These are phyloP conservation scores for Parachaetomium inaequale DNA, from an alignment of 495 filamentous ascomycete genomes.

Conservation along the genomic window DNA sequence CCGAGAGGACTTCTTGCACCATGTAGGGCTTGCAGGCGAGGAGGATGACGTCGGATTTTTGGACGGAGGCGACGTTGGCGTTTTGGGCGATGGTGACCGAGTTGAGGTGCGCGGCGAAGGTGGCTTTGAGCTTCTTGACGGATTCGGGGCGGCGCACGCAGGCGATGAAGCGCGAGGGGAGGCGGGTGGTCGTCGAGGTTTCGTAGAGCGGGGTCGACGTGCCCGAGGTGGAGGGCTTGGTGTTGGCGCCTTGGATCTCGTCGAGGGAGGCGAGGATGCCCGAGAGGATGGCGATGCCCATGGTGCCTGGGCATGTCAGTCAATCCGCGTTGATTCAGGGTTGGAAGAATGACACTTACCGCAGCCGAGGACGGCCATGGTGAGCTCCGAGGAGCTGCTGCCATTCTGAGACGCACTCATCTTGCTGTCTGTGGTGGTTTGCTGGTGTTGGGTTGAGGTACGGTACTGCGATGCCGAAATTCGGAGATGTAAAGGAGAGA, in stretches of 20 bases:
- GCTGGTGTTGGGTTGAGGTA: background rate
- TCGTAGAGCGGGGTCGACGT: conserved; percentile 51
- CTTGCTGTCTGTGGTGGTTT: conserved; percentile 14
- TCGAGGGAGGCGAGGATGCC: conserved; percentile 69
- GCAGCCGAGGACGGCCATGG: conserved; percentile 68
- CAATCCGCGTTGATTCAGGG: background rate
- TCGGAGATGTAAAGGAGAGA: background rate
- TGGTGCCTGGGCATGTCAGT: conserved; percentile 53
- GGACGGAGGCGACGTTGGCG: conserved; percentile 57
- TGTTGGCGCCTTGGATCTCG: conserved; percentile 37
- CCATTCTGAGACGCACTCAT: conserved; percentile 21
- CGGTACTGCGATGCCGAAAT: conserved; percentile 2
- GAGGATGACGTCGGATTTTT: conserved; percentile 61
- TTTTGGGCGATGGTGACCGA: conserved; percentile 44
- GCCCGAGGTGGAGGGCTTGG: conserved; percentile 41
- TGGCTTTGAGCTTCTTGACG: conserved; percentile 58
- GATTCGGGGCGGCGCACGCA: conserved; percentile 64
- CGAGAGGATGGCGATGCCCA: conserved; percentile 80
- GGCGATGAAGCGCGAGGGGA: conserved; percentile 71
- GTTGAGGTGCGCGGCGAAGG: conserved; percentile 51
- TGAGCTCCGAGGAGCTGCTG: conserved; percentile 49
- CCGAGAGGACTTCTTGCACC: conserved; percentile 59
- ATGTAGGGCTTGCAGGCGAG: conserved; percentile 78
- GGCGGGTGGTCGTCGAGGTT: conserved; percentile 50
- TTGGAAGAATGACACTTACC: conserved; percentile 46